Base-by-base conservation (phyloP, 352 stramenopile genomes). In the Globisporangium lucens region DNA sequence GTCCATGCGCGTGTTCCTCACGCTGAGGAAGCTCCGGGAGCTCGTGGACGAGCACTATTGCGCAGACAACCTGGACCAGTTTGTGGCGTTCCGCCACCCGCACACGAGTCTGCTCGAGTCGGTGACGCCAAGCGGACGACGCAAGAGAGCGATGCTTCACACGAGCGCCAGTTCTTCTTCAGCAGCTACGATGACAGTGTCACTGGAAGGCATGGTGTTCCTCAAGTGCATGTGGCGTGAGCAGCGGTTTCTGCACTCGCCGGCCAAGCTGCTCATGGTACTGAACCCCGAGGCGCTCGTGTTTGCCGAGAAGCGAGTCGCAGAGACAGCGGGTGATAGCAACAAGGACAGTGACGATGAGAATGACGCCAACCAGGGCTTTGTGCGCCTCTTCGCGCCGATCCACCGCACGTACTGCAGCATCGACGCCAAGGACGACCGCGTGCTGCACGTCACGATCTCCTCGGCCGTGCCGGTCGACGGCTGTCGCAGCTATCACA, bases 141-240 rank as follows among this genome's bases (percentile, higher is more conserved):
- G 58, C 9, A 74, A 56, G 7, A 63, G n/a, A 2, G 56, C 30
- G 27, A 20, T 27, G 4, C 58, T 49, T 0, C 67, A 73, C 41
- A 61, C 55, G 0, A 51, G 55, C 10, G 33, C 41, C 17, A 53
- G 15, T 9, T 30, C 30, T 22, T 17, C 47, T n/a, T 2, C 29
- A 24, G 30, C 17, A 41, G 20, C 20, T 15, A 24, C 60, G 1
- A 67, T 60, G 17, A 66, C 72, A 38, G 75, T 67, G 2, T 63
- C 76, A 29, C 61, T 93, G 22, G 76, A 89, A 29, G 85, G 85
- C 12, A 91, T 93, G 83, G 85, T 91, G 2, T 81, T 76, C 24
- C 72, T 93, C 3, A 77, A 74, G 38, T 93, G 85, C 63, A 80
- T 88, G 24, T 93, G 84, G 74, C 78, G 85, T n/a, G 85, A 93